phyloP scores from a whole-genome alignment of 1,284 basidiomycete genomes.

The Trichosporon sp. region DNA sequence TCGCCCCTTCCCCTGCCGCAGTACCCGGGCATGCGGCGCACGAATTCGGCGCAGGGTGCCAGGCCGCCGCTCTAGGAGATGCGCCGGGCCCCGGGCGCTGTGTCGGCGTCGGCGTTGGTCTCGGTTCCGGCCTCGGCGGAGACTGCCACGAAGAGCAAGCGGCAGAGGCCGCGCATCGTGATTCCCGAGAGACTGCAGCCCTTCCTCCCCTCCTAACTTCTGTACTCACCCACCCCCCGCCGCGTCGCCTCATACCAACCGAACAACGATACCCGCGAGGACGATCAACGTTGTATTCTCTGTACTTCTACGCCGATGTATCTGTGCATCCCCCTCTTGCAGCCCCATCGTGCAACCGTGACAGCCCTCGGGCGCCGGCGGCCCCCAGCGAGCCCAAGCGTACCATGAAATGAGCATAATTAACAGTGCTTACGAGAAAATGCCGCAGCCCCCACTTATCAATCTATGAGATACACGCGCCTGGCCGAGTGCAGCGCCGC shows the following conservation, averaged over 20 bases:
- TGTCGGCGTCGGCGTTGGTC: background rate
- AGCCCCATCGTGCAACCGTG: background rate
- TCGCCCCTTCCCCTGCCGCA: background rate
- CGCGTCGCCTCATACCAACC: background rate
- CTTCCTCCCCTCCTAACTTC: background rate
- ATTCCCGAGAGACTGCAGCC: background rate
- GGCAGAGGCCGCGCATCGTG: background rate
- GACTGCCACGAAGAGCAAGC: background rate
- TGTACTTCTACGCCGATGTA: too few relatives aligned
- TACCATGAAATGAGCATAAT: background rate
- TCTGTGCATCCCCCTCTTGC: too few relatives aligned
- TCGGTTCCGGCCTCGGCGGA: background rate
- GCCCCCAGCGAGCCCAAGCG: background rate
- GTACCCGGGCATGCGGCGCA: slow-evolving; percentile 4
- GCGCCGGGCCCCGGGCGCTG: background rate
- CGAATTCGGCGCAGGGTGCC: background rate
- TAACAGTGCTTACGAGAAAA: background rate
- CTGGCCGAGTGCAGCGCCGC: too few relatives aligned
- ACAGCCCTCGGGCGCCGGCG: too few relatives aligned
- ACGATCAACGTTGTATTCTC: too few relatives aligned
- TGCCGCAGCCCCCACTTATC: background rate
- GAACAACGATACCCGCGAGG: too few relatives aligned
- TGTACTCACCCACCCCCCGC: too few relatives aligned
- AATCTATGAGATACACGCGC: slow-evolving; percentile 9
- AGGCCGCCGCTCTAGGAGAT: background rate